phyloP scores from a whole-genome alignment of 2,329 filamentous ascomycete genomes.

The Fonsecaea monophora region DNA sequence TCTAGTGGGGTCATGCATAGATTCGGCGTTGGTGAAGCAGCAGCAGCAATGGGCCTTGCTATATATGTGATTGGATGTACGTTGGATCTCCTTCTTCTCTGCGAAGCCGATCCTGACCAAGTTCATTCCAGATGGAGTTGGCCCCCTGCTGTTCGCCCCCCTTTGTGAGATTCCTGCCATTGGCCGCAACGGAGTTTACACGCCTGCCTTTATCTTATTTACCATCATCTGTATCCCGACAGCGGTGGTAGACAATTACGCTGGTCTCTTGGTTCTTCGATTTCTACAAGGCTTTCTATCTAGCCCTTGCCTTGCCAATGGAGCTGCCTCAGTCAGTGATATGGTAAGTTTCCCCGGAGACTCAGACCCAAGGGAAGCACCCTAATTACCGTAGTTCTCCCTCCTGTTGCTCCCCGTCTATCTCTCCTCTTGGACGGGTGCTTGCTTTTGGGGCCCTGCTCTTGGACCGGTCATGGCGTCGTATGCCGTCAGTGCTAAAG shows the following conservation, averaged over 20 bases:
- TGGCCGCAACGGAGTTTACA: constrained; percentile 72
- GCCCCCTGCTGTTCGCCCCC: constrained; percentile 60
- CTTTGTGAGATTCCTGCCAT: constrained; percentile 70
- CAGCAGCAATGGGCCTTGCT: constrained; percentile 32
- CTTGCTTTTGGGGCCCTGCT: constrained; percentile 54
- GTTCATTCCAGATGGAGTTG: constrained; percentile 28
- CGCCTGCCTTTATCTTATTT: constrained; percentile 71
- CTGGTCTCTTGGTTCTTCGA: constrained; percentile 67
- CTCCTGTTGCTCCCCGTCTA: constrained; percentile 64
- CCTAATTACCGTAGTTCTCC: constrained; percentile 48
- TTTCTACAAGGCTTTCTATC: constrained; percentile 72
- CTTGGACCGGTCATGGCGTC: constrained; percentile 67
- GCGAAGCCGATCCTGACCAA: neutral
- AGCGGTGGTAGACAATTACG: constrained; percentile 67
- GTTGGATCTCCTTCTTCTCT: neutral
- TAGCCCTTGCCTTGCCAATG: constrained; percentile 67
- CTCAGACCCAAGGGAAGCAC: neutral
- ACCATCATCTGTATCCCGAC: constrained; percentile 71
- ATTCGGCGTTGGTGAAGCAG: constrained; percentile 27
- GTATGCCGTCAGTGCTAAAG: constrained; percentile 63
- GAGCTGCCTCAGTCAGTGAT: constrained; percentile 54
- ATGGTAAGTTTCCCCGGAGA: constrained; percentile 35
- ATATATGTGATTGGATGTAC: constrained; percentile 52
- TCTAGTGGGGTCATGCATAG: constrained; percentile 27
- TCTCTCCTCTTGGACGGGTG: constrained; percentile 64